Percentiles rank a stretch among this genome's conserved stretches.
Conservation (phyloP, 2,329 filamentous ascomycete genomes). For the Fusarium illudens region DNA sequence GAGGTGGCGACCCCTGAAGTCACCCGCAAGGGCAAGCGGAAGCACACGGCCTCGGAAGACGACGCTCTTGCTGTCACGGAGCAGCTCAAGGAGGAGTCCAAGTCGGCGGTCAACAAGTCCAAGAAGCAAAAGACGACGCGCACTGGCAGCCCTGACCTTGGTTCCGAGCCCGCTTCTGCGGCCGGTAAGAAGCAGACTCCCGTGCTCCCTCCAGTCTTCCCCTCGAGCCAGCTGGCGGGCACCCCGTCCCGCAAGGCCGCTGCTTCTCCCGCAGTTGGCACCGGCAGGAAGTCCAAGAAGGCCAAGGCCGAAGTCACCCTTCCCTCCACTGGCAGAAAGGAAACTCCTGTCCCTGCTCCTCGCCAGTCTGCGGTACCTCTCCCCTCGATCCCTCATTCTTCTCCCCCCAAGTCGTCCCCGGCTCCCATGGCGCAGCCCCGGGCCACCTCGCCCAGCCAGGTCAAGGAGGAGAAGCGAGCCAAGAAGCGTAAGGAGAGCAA, state of each 20-base stretch:
- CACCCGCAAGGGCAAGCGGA: conserved; percentile 50
- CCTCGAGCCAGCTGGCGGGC: conserved; percentile 23
- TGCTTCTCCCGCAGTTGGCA: conserved; percentile 31
- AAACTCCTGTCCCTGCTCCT: conserved; percentile 43
- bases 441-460: conserved; percentile 32
- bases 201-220: conserved; percentile 45
- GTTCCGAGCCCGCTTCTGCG: conserved; percentile 42
- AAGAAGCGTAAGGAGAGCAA: conserved; percentile 44
- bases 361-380: conserved; percentile 47
- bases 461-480: conserved; percentile 42
- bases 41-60: conserved; percentile 50
- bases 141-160: conserved; percentile 47
- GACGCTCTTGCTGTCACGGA: conserved; percentile 47
- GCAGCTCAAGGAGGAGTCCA: conserved; percentile 48
- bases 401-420: conserved; percentile 40
- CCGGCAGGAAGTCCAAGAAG: conserved; percentile 44
- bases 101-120: conserved; percentile 51
- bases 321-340: conserved; percentile 30
- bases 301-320: conserved; percentile 35
- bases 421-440: conserved; percentile 24
- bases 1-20: conserved; percentile 33
- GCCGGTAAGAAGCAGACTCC: conserved; percentile 46
- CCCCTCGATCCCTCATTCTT: conserved; percentile 48
- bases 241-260: conserved; percentile 38
- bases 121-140: conserved; percentile 51